These are phyloP conservation scores for Mycosarcoma mackinlayi DNA, from an alignment of 1,284 basidiomycete genomes.

Conservation along the genomic window DNA sequence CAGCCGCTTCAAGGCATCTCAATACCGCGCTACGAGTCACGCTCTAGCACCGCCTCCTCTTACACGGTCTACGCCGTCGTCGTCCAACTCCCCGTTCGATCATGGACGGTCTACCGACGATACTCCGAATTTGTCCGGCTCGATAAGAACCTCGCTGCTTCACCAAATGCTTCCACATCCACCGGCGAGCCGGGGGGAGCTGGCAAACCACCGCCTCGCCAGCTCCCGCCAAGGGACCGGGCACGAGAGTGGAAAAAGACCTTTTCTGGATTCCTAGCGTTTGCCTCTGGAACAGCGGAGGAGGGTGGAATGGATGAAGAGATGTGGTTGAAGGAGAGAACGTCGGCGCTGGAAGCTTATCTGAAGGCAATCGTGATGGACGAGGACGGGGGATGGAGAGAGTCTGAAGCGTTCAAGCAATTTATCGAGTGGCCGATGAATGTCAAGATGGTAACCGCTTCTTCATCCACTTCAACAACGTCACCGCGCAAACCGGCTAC, in stretches of 20 bases:
- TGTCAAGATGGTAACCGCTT: conserved; percentile 29
- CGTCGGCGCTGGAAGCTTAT: conserved; percentile 81
- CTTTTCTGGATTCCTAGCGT: conserved; percentile 53
- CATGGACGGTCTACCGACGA: conserved; percentile 91
- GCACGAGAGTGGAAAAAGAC: conserved; percentile 69
- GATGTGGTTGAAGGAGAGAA: conserved; percentile 78
- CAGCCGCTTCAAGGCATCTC: conserved; percentile 65
- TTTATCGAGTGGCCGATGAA: conserved; percentile 82
- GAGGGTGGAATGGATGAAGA: conserved; percentile 26
- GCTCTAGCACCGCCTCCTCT: conserved; percentile 68
- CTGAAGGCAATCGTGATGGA: conserved; percentile 83
- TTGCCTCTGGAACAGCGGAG: conserved; percentile 25
- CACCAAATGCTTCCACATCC: conserved; percentile 70
- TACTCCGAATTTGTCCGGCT: conserved; percentile 93
- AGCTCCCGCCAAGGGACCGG: conserved; percentile 83
- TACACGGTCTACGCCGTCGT: conserved; percentile 83
- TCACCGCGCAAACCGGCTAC: neutral
- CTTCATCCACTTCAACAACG: neutral
- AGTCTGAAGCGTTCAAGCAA: conserved; percentile 80
- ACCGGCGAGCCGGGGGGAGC: conserved; percentile 34
- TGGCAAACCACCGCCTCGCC: conserved; percentile 74
- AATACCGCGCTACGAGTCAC: conserved; percentile 58
- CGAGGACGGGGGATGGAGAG: conserved; percentile 84
- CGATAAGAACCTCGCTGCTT: conserved; percentile 80
- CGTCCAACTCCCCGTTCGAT: conserved; percentile 77